Percentiles rank a stretch among this genome's conserved stretches.
phyloP scores from a whole-genome alignment of 768 basidiomycete species.

The Artomyces pyxidatus region DNA sequence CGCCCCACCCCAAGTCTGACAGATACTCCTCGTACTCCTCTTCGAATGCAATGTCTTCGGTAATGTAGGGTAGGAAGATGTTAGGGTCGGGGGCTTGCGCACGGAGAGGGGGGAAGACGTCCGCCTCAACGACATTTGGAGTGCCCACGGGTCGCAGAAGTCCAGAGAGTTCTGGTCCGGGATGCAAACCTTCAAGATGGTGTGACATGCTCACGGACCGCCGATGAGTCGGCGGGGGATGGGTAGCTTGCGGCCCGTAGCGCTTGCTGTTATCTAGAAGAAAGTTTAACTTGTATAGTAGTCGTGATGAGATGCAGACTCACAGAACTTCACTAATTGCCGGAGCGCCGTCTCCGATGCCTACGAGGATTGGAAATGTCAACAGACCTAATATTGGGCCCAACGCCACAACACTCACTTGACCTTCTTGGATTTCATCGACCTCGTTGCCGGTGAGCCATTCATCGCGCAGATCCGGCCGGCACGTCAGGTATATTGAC shows the following conservation, averaged over 20 bases:
- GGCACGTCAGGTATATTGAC: slow-evolving; percentile 93
- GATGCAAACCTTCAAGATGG: slow-evolving; percentile 67
- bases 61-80: slow-evolving; percentile 83
- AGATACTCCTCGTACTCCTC: slow-evolving; percentile 96
- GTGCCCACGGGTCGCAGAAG: slow-evolving; percentile 71
- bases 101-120: slow-evolving; percentile 92
- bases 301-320: slow-evolving; percentile 22
- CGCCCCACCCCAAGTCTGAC: slow-evolving; percentile 75
- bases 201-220: slow-evolving; percentile 81
- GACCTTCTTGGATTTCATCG: slow-evolving; percentile 86
- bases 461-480: slow-evolving; percentile 94
- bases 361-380: slow-evolving; percentile 30
- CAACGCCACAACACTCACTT: slow-evolving; percentile 38
- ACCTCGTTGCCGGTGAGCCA: slow-evolving; percentile 93
- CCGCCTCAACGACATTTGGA: slow-evolving; percentile 71
- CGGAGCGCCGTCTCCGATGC: slow-evolving; percentile 93
- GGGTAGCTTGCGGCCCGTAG: slow-evolving; percentile 57
- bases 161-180: slow-evolving; percentile 65
- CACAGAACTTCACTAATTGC: slow-evolving; percentile 91
- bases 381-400: neutral
- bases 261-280: slow-evolving; percentile 79
- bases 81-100: slow-evolving; percentile 78
- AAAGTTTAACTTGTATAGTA: slow-evolving; percentile 4
- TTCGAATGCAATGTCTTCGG: slow-evolving; percentile 91
- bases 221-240: slow-evolving; percentile 54